Conservation (phyloP, 495 filamentous ascomycete genomes). For the Penicillium cosmopolitanum region DNA sequence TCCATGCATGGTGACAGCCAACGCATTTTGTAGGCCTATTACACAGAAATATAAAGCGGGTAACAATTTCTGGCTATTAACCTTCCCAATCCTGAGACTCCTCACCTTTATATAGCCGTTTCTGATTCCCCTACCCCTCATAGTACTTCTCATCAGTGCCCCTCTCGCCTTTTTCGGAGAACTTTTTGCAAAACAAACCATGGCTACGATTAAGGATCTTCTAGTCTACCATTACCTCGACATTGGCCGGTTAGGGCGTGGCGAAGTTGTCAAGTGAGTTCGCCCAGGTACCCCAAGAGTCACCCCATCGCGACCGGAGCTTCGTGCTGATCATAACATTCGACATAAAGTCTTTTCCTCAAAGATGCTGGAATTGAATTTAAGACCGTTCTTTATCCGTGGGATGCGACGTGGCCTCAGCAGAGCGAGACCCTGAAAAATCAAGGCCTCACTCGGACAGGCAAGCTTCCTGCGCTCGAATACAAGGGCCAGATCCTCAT, state of each 20-base stretch:
- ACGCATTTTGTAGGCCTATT: background rate
- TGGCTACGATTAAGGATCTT: background rate
- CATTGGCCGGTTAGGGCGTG: conserved; percentile 46
- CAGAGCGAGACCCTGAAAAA: conserved; percentile 36
- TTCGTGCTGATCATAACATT: background rate
- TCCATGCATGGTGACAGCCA: background rate
- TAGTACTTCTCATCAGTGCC: background rate
- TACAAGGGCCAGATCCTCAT: conserved; percentile 42
- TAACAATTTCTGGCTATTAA: too few species aligned
- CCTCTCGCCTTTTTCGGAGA: background rate
- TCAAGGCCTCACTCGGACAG: conserved; percentile 35
- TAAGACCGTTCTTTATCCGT: conserved; percentile 43
- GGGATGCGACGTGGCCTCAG: conserved; percentile 41
- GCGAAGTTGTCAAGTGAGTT: conserved; percentile 44
- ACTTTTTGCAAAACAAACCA: background rate
- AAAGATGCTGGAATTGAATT: conserved; percentile 49
- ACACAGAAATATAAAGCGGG: background rate
- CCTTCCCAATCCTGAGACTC: too few species aligned
- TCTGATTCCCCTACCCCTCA: too few species aligned
- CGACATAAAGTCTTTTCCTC: conserved; percentile 29
- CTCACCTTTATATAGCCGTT: too few species aligned
- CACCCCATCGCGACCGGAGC: background rate
- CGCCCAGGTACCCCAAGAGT: background rate
- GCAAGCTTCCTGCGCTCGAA: conserved; percentile 44
- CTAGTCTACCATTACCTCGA: conserved; percentile 41